phyloP scores from a whole-genome alignment of 176 grass and related monocot genomes.

The Bromus sterilis region DNA sequence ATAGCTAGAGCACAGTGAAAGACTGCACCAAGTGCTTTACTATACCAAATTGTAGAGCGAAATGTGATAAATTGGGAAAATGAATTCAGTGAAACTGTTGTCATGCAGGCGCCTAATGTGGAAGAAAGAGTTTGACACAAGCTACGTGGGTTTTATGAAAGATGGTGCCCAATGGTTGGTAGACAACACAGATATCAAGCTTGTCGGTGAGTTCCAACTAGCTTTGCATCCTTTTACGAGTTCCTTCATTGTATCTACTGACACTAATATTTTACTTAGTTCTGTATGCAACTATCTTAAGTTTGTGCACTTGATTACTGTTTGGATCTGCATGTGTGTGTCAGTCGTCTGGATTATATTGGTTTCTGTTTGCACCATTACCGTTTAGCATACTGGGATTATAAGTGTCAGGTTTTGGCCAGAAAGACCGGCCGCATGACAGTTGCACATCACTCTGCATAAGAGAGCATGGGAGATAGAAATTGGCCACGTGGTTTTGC shows the following conservation, averaged over 20 bases:
- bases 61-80: not conserved
- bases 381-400: not conserved
- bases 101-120: slow-evolving; percentile 46
- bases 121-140: slow-evolving; percentile 47
- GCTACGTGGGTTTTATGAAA: slow-evolving; percentile 50
- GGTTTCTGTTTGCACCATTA: not conserved
- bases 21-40: not conserved
- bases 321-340: not conserved
- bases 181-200: slow-evolving; percentile 54
- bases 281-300: not conserved
- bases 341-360: not conserved
- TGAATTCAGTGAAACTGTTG: not conserved
- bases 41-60: not conserved
- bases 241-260: not conserved
- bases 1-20: too few relatives aligned
- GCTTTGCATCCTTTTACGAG: not conserved
- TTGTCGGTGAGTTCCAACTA: slow-evolving; percentile 42
- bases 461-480: too few relatives aligned
- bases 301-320: not conserved
- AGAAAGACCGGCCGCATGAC: too few relatives aligned
- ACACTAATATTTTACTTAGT: not conserved
- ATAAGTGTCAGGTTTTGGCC: not conserved
- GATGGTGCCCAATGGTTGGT: slow-evolving; percentile 57
- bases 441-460: too few relatives aligned
- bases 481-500: too few relatives aligned